phyloP scores from a whole-genome alignment of 78 protist genomes.

The Chrysochromulina parva region DNA sequence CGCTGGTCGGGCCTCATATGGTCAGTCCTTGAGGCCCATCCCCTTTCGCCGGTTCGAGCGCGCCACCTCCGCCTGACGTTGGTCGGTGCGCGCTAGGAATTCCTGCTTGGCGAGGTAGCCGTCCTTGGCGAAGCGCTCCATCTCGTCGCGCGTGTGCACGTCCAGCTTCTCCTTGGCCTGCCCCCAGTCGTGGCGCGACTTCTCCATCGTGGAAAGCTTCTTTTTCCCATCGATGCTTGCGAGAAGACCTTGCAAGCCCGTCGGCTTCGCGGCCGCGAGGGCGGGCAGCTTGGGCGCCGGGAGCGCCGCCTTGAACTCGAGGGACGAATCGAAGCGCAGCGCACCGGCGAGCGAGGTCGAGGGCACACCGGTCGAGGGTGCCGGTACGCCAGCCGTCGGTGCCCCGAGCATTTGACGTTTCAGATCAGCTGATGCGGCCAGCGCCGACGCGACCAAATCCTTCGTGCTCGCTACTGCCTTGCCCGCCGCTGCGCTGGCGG shows the following conservation, averaged over 20 bases:
- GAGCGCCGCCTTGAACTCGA: neutral
- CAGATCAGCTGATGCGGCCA: too few species aligned
- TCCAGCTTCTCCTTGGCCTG: neutral
- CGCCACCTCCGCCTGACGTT: constrained; percentile 2
- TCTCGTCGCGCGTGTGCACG: neutral
- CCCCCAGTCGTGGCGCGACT: constrained; percentile 5
- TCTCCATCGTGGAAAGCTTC: constrained; percentile 14
- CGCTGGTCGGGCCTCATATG: too few species aligned
- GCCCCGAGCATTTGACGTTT: too few species aligned
- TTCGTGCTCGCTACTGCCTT: too few species aligned
- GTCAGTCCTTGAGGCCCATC: constrained; percentile 10
- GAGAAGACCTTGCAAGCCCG: neutral
- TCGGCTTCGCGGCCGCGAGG: neutral
- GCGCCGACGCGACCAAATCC: too few species aligned
- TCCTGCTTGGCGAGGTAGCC: neutral
- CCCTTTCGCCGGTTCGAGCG: neutral
- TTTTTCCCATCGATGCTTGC: neutral
- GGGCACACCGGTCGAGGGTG: too few species aligned
- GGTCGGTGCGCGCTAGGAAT: neutral
- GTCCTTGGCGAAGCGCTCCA: neutral
- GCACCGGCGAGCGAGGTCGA: too few species aligned
- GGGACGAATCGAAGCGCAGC: neutral
- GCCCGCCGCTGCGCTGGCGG: too few species aligned
- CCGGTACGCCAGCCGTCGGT: too few species aligned
- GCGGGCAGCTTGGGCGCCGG: neutral